phyloP scores from a whole-genome alignment of 768 basidiomycete genomes.

The Lactarius psammicola region DNA sequence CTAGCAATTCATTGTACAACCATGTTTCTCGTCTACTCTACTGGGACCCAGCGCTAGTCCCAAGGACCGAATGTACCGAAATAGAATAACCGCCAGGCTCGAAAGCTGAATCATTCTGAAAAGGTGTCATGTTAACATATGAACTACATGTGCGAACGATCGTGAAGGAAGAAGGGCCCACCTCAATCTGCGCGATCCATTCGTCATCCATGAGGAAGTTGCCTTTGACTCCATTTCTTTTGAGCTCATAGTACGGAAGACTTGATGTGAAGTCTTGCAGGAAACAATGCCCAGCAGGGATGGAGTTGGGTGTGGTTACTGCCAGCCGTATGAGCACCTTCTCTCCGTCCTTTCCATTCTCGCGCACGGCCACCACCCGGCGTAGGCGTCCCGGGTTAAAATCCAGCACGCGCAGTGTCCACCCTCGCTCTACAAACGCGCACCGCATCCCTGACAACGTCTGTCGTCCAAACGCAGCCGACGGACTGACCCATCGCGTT shows the following conservation, averaged over 20 bases:
- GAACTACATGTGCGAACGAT: neutral
- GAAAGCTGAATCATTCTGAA: neutral
- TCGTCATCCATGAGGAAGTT: slow-evolving; percentile 17
- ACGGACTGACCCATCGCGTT: slow-evolving; percentile 12
- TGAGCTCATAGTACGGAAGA: slow-evolving; percentile 19
- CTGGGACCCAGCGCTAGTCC: neutral
- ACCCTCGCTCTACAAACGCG: slow-evolving; percentile 3
- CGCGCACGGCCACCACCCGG: slow-evolving; percentile 9
- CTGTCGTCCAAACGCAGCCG: neutral
- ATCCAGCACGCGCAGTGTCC: slow-evolving; percentile 13
- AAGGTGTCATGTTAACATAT: neutral
- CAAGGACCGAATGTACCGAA: slow-evolving; percentile 8
- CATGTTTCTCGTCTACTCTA: neutral
- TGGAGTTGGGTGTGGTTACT: neutral
- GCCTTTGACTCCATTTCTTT: neutral
- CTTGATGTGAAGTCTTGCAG: slow-evolving; percentile 2
- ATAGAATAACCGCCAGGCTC: neutral
- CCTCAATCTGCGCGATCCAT: slow-evolving; percentile 18
- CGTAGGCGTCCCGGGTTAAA: slow-evolving; percentile 15
- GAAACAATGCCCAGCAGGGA: slow-evolving; percentile 10
- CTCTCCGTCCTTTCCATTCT: neutral
- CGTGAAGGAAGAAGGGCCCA: slow-evolving; percentile 1
- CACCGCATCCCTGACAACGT: slow-evolving; percentile 11
- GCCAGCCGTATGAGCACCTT: neutral
- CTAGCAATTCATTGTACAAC: neutral